Evolutionary conservation across 148 eudicot species (phyloP), one percentile per base, ranked within the genome.

Genomic region (Camellia granthamiana): DNA sequence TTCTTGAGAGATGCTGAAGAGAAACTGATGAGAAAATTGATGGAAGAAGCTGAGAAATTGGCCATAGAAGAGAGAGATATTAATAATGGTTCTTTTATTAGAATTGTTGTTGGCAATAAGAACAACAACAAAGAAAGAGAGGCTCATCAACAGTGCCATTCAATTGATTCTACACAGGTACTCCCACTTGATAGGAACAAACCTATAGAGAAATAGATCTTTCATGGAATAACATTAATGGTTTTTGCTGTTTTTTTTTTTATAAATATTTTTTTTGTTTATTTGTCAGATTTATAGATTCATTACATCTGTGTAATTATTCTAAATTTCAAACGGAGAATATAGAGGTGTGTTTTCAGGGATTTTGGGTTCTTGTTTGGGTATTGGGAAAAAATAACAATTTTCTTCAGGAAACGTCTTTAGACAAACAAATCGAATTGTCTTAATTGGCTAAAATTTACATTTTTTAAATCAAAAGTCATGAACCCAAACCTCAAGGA

Each of bases 1-100:
- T 95, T 95, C 80, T 85, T 95, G 85, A 93, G 94, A 75, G 98
- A 95, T 81, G 98, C 97, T 18, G 98, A 95, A 85, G 97, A 95
- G 88, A 95, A 95, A 64, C 69, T 91, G 66, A 85, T 88, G 61
- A 91, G 84, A 49, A 91, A 82, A 81, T 76, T 90, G 78, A 69
- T 84, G 77, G 94, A 95, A 59, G 96, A 91, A 77, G 89, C 92
- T 66, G 97, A 89, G 83, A 95, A 79, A 71, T 86, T 74, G 68
- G 78, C 56, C 41, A 58, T 7, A 18, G 89, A 84, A 64, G 86
- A 73, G 61, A 85, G 74, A 78, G 84, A 84, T 30, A 30, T 30
- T 30, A 30, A 30, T 30, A 30, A 30, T 56, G 88, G 74, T 15
- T 81, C 85, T 72, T 83, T 88, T 67, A 58, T 82, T 55, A 68